Conservation (phyloP, 352 stramenopile species). For the Phytophthora pinifolia region DNA sequence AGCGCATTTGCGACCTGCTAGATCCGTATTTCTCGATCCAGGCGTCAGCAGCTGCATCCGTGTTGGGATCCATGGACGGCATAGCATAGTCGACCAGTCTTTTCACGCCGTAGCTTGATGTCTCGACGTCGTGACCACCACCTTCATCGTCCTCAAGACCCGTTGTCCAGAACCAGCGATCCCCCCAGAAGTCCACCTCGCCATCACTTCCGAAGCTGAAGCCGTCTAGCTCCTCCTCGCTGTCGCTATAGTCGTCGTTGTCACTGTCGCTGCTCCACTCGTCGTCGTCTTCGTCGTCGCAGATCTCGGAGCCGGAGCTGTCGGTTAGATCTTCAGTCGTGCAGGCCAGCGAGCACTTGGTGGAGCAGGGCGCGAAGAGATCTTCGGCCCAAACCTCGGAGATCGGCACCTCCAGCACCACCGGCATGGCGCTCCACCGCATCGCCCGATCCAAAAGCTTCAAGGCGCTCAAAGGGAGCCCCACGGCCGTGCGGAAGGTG, state of each 20-base stretch:
- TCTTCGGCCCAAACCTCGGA: conserved; percentile 25
- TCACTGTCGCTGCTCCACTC: conserved; percentile 25
- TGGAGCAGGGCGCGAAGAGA: conserved; percentile 21
- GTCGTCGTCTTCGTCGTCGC: conserved; percentile 20
- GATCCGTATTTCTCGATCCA: conserved; percentile 34
- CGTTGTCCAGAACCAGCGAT: conserved; percentile 23
- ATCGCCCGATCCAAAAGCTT: conserved; percentile 15
- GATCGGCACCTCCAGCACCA: conserved; percentile 1
- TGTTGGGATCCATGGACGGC: conserved; percentile 25
- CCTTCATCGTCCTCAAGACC: conserved; percentile 1
- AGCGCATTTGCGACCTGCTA: conserved; percentile 18
- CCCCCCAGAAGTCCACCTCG: conserved; percentile 20
- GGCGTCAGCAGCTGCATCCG: conserved; percentile 9
- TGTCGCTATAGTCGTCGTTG: background rate
- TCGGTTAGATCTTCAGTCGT: conserved; percentile 18
- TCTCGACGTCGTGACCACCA: background rate
- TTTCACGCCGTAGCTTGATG: conserved; percentile 7
- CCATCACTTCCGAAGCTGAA: conserved; percentile 16
- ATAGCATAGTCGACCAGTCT: conserved; percentile 26
- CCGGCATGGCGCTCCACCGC: conserved; percentile 15
- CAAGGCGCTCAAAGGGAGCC: conserved; percentile 20
- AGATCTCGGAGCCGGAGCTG: conserved; percentile 26
- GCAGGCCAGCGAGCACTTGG: conserved; percentile 6
- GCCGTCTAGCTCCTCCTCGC: conserved; percentile 11
- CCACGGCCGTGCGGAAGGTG: conserved; percentile 18